A percentile compares a stretch with the other conserved stretches of the same genome.
Evolutionary conservation across 139 green algal species (phyloP).

Genomic region (Mesotaenium endlicherianum): DNA sequence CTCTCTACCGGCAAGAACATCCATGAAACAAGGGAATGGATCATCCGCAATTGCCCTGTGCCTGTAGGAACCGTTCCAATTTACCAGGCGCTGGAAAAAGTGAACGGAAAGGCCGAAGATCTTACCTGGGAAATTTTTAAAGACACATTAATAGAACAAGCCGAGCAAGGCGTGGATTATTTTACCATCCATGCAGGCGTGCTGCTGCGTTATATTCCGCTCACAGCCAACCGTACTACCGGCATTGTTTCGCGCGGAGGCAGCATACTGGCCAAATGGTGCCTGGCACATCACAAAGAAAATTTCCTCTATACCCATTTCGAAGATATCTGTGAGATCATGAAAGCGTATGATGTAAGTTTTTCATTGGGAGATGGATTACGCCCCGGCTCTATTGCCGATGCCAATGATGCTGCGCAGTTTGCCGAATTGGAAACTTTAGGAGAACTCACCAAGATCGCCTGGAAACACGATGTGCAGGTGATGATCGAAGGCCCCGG

Average conservation of each 20-base stretch:
- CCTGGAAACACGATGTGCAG: conserved; percentile 87
- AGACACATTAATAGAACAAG: conserved; percentile 86
- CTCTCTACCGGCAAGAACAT: conserved; percentile 89
- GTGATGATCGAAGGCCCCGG: conserved; percentile 94
- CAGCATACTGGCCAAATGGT: conserved; percentile 85
- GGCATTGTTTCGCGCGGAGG: conserved; percentile 88
- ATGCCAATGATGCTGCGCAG: conserved; percentile 89
- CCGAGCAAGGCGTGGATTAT: conserved; percentile 87
- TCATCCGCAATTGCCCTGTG: conserved; percentile 88
- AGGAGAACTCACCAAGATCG: conserved; percentile 80
- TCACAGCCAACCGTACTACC: conserved; percentile 83
- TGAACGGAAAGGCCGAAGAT: conserved; percentile 69
- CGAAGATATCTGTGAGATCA: conserved; percentile 96
- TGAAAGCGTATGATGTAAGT: conserved; percentile 78
- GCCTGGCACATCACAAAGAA: conserved; percentile 59
- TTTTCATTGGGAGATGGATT: conserved; percentile 87
- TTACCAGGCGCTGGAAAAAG: conserved; percentile 79
- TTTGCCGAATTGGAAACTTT: conserved; percentile 90
- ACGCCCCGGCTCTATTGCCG: conserved; percentile 72
- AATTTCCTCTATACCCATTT: conserved; percentile 96
- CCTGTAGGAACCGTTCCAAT: conserved; percentile 78
- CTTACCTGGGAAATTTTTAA: conserved; percentile 94
- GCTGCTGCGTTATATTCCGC: conserved; percentile 79
- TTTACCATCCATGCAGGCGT: conserved; percentile 94
- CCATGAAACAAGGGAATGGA: conserved; percentile 86